Evolutionary conservation across 768 basidiomycete species (phyloP).

Genomic region (Galerina sulciceps): DNA sequence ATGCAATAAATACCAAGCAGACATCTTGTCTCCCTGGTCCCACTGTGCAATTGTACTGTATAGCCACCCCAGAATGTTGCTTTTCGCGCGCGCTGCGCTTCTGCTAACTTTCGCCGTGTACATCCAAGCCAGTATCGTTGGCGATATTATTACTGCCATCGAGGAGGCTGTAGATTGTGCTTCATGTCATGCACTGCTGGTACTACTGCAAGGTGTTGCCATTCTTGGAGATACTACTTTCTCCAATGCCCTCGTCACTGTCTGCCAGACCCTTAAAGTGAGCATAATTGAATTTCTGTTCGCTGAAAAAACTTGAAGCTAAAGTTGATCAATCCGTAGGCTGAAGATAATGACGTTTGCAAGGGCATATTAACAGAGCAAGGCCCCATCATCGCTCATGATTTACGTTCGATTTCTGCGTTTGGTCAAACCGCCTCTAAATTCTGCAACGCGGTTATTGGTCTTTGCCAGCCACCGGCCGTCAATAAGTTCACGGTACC

Average conservation of each 20-base stretch:
- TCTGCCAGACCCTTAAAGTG: slow-evolving; percentile 50
- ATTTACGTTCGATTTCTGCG: slow-evolving; percentile 51
- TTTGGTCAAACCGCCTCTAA: slow-evolving; percentile 53
- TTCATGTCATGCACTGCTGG: slow-evolving; percentile 54
- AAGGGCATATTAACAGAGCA: slow-evolving; percentile 51
- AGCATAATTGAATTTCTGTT: neutral
- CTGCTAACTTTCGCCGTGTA: slow-evolving; percentile 21
- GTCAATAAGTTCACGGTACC: slow-evolving; percentile 48
- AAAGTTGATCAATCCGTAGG: slow-evolving; percentile 28
- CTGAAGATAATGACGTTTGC: slow-evolving; percentile 63
- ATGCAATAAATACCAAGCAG: neutral
- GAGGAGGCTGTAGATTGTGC: slow-evolving; percentile 51
- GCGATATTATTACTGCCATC: slow-evolving; percentile 46
- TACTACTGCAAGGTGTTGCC: slow-evolving; percentile 50
- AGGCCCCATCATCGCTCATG: slow-evolving; percentile 62
- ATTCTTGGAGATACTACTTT: slow-evolving; percentile 52
- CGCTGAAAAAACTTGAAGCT: neutral
- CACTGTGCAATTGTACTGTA: neutral
- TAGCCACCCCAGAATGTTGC: slow-evolving; percentile 5
- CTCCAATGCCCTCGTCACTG: slow-evolving; percentile 40
- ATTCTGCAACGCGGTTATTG: slow-evolving; percentile 58
- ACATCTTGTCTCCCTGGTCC: neutral
- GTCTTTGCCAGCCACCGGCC: slow-evolving; percentile 53
- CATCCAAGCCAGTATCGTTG: slow-evolving; percentile 34
- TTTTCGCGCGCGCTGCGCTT: slow-evolving; percentile 9